These are phyloP conservation scores for Pseudogymnoascus sp. DNA, from an alignment of 2,329 filamentous ascomycete genomes.

Conservation along the genomic window DNA sequence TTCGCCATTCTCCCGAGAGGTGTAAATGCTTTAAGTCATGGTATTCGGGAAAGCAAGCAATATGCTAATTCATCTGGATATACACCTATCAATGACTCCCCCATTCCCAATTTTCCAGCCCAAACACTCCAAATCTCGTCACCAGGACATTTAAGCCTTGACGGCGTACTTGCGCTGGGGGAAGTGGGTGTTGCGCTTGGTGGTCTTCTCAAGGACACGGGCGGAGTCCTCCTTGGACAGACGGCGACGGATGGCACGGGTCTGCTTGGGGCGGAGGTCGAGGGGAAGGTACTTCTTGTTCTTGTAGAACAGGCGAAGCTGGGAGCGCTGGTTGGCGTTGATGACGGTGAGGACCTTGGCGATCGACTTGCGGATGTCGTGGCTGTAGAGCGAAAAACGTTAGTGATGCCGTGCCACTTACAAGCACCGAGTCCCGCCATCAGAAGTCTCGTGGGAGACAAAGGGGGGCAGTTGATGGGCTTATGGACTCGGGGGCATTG, in stretches of 20 bases:
- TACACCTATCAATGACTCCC: constrained; percentile 7
- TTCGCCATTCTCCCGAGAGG: neutral
- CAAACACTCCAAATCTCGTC: neutral
- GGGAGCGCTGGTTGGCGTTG: constrained; percentile 97
- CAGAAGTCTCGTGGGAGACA: neutral
- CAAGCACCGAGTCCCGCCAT: constrained; percentile 10
- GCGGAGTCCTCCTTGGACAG: constrained; percentile 86
- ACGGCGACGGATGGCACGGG: constrained; percentile 92
- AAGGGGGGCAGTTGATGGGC: neutral
- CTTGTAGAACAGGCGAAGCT: constrained; percentile 99
- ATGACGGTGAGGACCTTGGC: constrained; percentile 98
- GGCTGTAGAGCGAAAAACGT: constrained; percentile 46
- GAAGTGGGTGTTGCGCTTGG: constrained; percentile 95
- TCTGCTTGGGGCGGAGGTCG: constrained; percentile 97
- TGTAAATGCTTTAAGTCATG: constrained; percentile 3
- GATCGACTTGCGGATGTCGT: constrained; percentile 99
- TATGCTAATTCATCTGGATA: constrained; percentile 12
- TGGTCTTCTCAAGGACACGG: constrained; percentile 83
- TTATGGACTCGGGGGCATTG: constrained; percentile 14
- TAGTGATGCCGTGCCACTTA: constrained; percentile 13
- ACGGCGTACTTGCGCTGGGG: constrained; percentile 98
- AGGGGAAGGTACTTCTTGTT: constrained; percentile 99
- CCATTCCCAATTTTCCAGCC: constrained; percentile 9
- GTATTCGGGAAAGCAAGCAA: constrained; percentile 9
- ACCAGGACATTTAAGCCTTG: constrained; percentile 57